These are phyloP conservation scores for Fusarium miscanthi DNA, from an alignment of 2,329 filamentous ascomycete genomes.

Conservation along the genomic window DNA sequence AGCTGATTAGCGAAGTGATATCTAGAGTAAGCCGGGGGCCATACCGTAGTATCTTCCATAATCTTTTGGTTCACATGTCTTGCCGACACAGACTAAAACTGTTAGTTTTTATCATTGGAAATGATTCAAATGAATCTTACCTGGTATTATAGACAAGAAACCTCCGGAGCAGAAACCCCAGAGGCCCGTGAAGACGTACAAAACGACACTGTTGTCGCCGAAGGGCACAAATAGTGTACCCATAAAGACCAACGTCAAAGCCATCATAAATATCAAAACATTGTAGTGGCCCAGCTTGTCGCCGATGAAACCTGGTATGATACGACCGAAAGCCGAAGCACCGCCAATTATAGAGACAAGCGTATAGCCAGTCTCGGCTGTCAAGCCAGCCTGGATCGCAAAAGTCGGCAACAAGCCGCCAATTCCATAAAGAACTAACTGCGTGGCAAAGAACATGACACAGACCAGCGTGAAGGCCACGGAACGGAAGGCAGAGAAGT, in stretches of 20 bases:
- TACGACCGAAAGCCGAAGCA: conserved; percentile 5
- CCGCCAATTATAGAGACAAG: conserved; percentile 4
- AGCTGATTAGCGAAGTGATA: background rate
- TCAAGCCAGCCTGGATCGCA: background rate
- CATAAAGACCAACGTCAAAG: background rate
- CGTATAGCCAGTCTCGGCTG: background rate
- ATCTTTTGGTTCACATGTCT: conserved; percentile 15
- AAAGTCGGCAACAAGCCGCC: conserved; percentile 9
- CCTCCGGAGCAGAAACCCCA: conserved; percentile 12
- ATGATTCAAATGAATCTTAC: background rate
- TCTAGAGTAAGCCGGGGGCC: fast-evolving
- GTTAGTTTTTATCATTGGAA: background rate
- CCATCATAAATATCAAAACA: conserved; percentile 14
- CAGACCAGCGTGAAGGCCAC: background rate
- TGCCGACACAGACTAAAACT: background rate
- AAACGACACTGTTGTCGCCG: background rate
- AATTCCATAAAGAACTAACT: conserved; percentile 13
- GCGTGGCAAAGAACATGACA: conserved; percentile 3
- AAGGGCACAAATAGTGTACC: conserved; percentile 2
- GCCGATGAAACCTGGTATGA: background rate
- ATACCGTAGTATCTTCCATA: conserved; percentile 12
- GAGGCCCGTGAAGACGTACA: background rate
- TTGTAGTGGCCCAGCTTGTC: conserved; percentile 11
- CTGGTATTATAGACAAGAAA: background rate
- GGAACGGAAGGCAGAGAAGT: conserved; percentile 9